Evolutionary conservation across 1,139 yeast species (phyloP), one percentile per base, ranked within the genome.

Genomic region (Diutina neorugosa): DNA sequence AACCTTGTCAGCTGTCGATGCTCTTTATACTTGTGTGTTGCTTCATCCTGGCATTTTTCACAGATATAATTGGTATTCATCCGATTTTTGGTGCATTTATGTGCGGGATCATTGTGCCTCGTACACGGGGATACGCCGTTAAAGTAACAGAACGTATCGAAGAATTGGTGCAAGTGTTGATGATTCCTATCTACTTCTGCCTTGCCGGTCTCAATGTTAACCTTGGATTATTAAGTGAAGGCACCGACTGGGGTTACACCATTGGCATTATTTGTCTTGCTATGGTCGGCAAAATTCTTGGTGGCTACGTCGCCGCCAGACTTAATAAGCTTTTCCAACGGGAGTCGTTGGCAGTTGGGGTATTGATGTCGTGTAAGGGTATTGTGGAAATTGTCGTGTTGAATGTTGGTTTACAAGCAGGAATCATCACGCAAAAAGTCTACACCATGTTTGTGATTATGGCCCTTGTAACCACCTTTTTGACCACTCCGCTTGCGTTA

Each of bases 351-450:
- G 76, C 90, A 1, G 91, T 85, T 41, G 94, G 94, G 53, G 78
- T 84, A n/a, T 73, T 86, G 59, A 86, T 86, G 93, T 84, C 91
- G 11, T 86, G 95, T 73, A 86, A 86, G 65, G 95, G 95, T 67
- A 84, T 85, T 58, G 91, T 85, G 37, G 91, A 84, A 66, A 81
- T 86, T 62, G 91, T 86, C 52, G 94, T 86, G 23, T 72, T 86
- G 57, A 82, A 80, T 51, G 81, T 84, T 51, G 95, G 95, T 54
- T 73, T 85, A 55, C 80, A 79, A 57, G 85, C 93, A 2, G 78
- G 78, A 0, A 86, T 86, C 54, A 79, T 86, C 47, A 71, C 81
- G 6, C 73, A 75, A 54, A 80, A 77, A 57, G 82, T 83, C 1
- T 86, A 80, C 65, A 82, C 91, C 16, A 86, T 86, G 90, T 85